Base-by-base conservation (phyloP, 441 rosid species). In the Viola pubescens region DNA sequence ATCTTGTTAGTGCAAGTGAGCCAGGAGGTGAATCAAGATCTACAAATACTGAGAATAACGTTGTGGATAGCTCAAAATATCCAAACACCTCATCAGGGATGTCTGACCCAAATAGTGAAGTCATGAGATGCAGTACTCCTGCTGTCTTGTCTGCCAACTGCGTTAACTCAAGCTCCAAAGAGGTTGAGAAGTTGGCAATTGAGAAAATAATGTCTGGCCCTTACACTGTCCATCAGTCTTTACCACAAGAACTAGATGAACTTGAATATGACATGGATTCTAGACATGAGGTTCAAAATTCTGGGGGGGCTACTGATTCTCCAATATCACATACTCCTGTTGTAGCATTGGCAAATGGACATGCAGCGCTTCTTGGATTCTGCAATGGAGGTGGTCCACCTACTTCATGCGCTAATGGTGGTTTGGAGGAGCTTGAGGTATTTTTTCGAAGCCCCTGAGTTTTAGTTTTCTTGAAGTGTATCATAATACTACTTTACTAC, bases 391-490 rank as follows among this genome's bases (percentile, higher is more conserved):
- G 62, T 54, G 72, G 71, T 70, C 58, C 72, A 70, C 70, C 76
- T 4, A 68, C 71, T 65, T 59, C 75, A 75, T 63, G 70, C 58
- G 37, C 74, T 13, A 63, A 60, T 41, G 74, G 73, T 37, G 59
- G 67, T 63, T 57, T 84, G 52, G 97, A 86, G 73, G 98, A 92
- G 80, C 96, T 89, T 13, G 97, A 92, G 97, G 97, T 92, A 60
- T 66, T 49, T 50, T 65, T 60, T 67, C 2, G 34, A 26, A 2
- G 2, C 34, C 34, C 34, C 34, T 26, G 34, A 26, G 34, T 26
- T 26, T 26, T 26, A 26, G 34, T 11, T 48, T n/a, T 19, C 51
- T 4, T 48, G 14, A 48, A n/a, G 16, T 48, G 19, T 48, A 13
- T 48, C 12, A 7, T 48, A 13, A 5, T 13, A 5, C 26, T 48